Evolutionary conservation across 106 monocot genomes (phyloP).

Genomic region (Dendrobium huoshanense): DNA sequence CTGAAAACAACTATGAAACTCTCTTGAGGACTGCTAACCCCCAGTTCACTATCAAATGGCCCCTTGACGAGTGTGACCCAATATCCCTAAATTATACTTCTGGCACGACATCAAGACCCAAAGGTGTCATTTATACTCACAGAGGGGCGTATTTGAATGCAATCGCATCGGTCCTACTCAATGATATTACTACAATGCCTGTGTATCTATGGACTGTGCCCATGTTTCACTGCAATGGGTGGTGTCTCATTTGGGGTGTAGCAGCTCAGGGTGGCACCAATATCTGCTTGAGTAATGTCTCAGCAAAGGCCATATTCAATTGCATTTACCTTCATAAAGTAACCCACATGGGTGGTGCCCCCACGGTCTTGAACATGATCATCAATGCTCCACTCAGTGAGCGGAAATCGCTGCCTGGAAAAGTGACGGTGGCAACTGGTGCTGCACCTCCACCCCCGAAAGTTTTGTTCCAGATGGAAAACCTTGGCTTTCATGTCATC

Average conservation of each 20-base stretch:
- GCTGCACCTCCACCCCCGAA: slow-evolving; percentile 56
- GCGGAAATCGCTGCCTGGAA: slow-evolving; percentile 25
- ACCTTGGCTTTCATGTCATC: slow-evolving; percentile 46
- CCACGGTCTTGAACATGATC: slow-evolving; percentile 62
- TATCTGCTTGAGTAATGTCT: slow-evolving; percentile 51
- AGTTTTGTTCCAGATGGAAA: slow-evolving; percentile 53
- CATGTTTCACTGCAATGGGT: slow-evolving; percentile 86
- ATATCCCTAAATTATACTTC: slow-evolving; percentile 77
- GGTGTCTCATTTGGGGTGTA: slow-evolving; percentile 62
- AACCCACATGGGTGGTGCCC: slow-evolving; percentile 67
- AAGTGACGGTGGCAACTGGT: slow-evolving; percentile 40
- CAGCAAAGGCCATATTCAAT: slow-evolving; percentile 39
- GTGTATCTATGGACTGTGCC: slow-evolving; percentile 71
- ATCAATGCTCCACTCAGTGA: slow-evolving; percentile 23
- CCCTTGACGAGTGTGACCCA: slow-evolving; percentile 57
- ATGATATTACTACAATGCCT: slow-evolving; percentile 40
- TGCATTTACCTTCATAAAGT: slow-evolving; percentile 30
- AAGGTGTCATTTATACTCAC: slow-evolving; percentile 70
- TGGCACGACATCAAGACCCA: slow-evolving; percentile 73
- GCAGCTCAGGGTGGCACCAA: slow-evolving; percentile 78
- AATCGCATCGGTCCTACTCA: slow-evolving; percentile 37
- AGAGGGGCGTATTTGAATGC: slow-evolving; percentile 60
- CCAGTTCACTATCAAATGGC: slow-evolving; percentile 49
- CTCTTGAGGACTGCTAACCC: slow-evolving; percentile 22
- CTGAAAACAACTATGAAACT: slow-evolving; percentile 29